Conservation (phyloP, 1,284 basidiomycete genomes). For the Boletus sp. region DNA sequence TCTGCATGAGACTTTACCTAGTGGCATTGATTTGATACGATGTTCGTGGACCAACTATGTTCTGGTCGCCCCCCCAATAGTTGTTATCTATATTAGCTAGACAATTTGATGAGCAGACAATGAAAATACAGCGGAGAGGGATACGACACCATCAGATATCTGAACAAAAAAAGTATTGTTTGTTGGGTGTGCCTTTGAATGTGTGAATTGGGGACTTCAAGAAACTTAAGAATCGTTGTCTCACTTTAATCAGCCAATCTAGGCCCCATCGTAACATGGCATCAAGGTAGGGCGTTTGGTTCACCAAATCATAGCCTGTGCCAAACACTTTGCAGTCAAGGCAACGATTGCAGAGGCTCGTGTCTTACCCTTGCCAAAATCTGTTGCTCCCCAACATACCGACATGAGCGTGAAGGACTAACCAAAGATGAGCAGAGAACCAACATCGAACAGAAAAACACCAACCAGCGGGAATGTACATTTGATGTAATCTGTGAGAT, state of each 20-base stretch:
- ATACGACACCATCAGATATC: conserved; percentile 55
- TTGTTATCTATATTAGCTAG: conserved; percentile 60
- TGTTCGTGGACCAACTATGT: conserved; percentile 71
- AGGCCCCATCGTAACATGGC: conserved; percentile 84
- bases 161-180: conserved; percentile 75
- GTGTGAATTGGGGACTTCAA: background rate
- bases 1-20: conserved; percentile 20
- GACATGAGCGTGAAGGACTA: conserved; percentile 79
- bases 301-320: conserved; percentile 75
- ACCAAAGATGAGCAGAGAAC: conserved; percentile 3
- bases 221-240: conserved; percentile 12
- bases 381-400: conserved; percentile 83
- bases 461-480: conserved; percentile 74
- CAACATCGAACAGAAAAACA: background rate
- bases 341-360: background rate
- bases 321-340: background rate
- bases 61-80: conserved; percentile 87
- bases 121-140: background rate
- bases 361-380: conserved; percentile 65
- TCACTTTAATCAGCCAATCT: conserved; percentile 86
- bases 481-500: conserved; percentile 77
- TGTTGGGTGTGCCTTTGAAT: conserved; percentile 71
- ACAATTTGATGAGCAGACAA: conserved; percentile 9
- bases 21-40: conserved; percentile 77
- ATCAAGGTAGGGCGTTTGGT: conserved; percentile 87